These are phyloP conservation scores for Ulmus americana DNA, from an alignment of 331 rosid species.

Conservation along the genomic window DNA sequence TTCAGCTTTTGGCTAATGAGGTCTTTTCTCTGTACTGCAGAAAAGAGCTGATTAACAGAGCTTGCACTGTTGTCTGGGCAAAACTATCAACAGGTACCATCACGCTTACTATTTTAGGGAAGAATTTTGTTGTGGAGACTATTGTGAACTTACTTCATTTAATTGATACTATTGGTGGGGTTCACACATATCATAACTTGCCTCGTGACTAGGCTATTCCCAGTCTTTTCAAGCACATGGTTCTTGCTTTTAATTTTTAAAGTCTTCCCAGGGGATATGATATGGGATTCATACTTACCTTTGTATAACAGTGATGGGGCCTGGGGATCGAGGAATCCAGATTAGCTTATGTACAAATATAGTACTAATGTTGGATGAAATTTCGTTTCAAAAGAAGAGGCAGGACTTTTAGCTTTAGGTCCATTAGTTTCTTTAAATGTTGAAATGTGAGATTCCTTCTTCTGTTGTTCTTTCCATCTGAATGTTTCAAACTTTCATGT, in stretches of 20 bases:
- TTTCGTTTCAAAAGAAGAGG: slow-evolving; percentile 15
- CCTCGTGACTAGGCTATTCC: slow-evolving; percentile 13
- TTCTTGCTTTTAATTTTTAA: slow-evolving; percentile 13
- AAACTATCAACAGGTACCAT: slow-evolving; percentile 25
- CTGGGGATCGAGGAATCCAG: slow-evolving; percentile 14
- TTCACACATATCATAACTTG: slow-evolving; percentile 20
- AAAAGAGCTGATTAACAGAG: background rate
- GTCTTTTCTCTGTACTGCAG: slow-evolving; percentile 22
- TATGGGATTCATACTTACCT: slow-evolving; percentile 16
- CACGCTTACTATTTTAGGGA: slow-evolving; percentile 30
- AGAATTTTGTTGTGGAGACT: slow-evolving; percentile 5
- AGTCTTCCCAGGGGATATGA: slow-evolving; percentile 16
- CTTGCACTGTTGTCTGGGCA: slow-evolving; percentile 9
- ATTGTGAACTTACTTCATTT: slow-evolving; percentile 19
- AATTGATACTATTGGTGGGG: slow-evolving; percentile 25
- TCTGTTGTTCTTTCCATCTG: background rate
- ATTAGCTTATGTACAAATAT: background rate
- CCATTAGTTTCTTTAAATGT: background rate
- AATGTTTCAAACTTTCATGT: slow-evolving; percentile 4
- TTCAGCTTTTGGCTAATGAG: slow-evolving; percentile 25
- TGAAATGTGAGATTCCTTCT: background rate
- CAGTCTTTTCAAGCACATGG: slow-evolving; percentile 32
- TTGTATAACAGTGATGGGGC: slow-evolving; percentile 17
- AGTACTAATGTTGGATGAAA: slow-evolving; percentile 5
- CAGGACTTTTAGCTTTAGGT: background rate